Percentiles rank a stretch among this genome's conserved stretches.
These are phyloP conservation scores for Xylogone sp. DNA, from an alignment of 2,329 filamentous ascomycete genomes.

Conservation along the genomic window DNA sequence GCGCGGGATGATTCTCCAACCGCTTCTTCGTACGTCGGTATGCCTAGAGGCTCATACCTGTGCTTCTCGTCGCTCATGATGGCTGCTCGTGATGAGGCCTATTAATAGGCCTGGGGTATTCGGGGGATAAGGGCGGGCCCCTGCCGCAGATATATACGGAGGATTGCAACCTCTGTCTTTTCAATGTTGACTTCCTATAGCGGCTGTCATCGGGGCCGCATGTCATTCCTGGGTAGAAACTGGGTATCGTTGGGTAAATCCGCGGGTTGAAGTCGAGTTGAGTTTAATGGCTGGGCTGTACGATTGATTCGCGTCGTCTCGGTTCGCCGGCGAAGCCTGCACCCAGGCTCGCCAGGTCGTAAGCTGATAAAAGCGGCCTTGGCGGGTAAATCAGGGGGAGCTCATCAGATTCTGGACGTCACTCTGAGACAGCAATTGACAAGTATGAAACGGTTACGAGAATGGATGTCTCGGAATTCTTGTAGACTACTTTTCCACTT, in stretches of 20 bases:
- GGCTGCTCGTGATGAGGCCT: not conserved
- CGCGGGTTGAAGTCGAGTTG: constrained; percentile 1
- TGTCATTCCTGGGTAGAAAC: constrained; percentile 6
- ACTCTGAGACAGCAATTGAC: too few relatives aligned
- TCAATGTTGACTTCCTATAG: constrained; percentile 15
- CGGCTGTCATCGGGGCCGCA: constrained; percentile 21
- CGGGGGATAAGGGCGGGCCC: not conserved
- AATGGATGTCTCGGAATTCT: too few relatives aligned
- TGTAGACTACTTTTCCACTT: too few relatives aligned
- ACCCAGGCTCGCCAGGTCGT: constrained; percentile 12
- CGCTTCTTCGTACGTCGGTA: constrained; percentile 82
- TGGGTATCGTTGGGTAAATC: not conserved
- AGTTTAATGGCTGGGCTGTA: not conserved
- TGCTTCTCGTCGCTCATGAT: constrained; percentile 48
- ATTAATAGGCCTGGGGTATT: not conserved
- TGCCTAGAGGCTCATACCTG: constrained; percentile 50
- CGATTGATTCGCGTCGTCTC: constrained; percentile 16
- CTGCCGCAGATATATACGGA: not conserved
- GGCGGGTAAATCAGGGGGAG: not conserved
- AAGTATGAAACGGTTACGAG: too few relatives aligned
- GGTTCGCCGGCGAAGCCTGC: constrained; percentile 8
- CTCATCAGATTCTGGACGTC: not conserved
- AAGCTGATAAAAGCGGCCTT: not conserved
- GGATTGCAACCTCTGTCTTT: not conserved
- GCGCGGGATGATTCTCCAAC: constrained; percentile 56